Evolutionary conservation across 352 stramenopile genomes (phyloP), one percentile per base, ranked within the genome.

Genomic region (Globisporangium parvum): DNA sequence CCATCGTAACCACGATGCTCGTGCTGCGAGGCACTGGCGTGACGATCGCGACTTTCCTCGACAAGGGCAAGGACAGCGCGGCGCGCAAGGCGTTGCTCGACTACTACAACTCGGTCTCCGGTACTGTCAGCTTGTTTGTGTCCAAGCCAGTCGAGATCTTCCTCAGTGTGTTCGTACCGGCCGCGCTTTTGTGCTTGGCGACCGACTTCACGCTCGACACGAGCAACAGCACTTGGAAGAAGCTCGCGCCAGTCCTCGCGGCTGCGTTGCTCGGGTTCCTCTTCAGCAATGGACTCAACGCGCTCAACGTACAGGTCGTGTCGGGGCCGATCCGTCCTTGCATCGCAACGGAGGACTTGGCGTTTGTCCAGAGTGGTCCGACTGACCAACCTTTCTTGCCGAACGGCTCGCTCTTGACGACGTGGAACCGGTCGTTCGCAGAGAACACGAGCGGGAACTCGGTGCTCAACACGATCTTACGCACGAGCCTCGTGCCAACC

Each of bases 381-480:
- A 10, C 11, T 18, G 35, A 28, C 23, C 54, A 48, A 21, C 35
- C 26, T 11, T 17, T 40, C 12, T 39, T 28, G 3, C 3, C 8
- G 0, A 60, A 60, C 6, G 55, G 47, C 2, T 50, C 47, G 21
- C 28, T 60, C 0, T 11, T 3, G 24, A 50, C 47, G 11, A 21
- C 23, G 0, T 55, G 55, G 55, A 14, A 42, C 11, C 23, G 15
- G 14, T 37, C 24, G 18, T 55, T 37, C 18, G 46, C 40, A 6
- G 47, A 60, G 48, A 55, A 37, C 46, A 26, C 24, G n/a, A 35
- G 37, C 26, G 24, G 23, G 12, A 60, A 55, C 47, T 26, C 35
- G 9, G 47, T 60, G n/a, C 15, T 55, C 55, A 60, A 60, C 40
- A 60, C 55, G 3, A 65, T 68, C 23, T 33, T 68, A 8, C 62